These are phyloP conservation scores for Dunaliella sp. DNA, from an alignment of 139 green algal species.

Conservation along the genomic window DNA sequence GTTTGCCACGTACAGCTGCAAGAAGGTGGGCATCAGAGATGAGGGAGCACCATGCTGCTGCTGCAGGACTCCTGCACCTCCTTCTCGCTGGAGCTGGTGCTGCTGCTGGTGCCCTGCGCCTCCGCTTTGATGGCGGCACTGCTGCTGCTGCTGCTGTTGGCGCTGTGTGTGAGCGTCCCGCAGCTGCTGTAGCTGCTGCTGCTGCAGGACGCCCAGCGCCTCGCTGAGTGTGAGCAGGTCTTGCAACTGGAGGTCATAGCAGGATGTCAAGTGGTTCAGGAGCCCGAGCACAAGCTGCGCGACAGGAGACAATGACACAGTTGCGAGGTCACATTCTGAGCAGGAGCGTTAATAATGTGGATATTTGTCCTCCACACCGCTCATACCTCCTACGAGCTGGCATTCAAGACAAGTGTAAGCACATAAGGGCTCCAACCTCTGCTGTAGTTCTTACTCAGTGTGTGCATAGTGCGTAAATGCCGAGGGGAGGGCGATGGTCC, in stretches of 20 bases:
- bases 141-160: neutral
- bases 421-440: no score
- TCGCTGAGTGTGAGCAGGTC: conserved; percentile 13
- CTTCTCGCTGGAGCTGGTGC: neutral
- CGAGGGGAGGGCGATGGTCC: no score
- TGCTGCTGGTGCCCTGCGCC: neutral
- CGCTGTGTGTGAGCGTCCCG: neutral
- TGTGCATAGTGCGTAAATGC: no score
- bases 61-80: neutral
- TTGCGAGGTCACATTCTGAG: no score
- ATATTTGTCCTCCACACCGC: no score
- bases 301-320: no score
- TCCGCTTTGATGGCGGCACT: neutral
- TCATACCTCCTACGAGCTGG: no score
- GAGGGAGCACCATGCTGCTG: neutral
- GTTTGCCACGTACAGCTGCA: neutral
- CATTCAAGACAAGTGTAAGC: no score
- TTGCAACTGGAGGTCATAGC: neutral
- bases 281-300: no score
- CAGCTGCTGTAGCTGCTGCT: neutral
- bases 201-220: conserved; percentile 1
- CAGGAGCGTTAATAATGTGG: no score
- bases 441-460: no score
- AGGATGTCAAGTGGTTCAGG: neutral
- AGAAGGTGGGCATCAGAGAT: neutral